Percentiles rank a stretch among this genome's conserved stretches.
Conservation (phyloP, 495 filamentous ascomycete species). For the Tuber borchii region DNA sequence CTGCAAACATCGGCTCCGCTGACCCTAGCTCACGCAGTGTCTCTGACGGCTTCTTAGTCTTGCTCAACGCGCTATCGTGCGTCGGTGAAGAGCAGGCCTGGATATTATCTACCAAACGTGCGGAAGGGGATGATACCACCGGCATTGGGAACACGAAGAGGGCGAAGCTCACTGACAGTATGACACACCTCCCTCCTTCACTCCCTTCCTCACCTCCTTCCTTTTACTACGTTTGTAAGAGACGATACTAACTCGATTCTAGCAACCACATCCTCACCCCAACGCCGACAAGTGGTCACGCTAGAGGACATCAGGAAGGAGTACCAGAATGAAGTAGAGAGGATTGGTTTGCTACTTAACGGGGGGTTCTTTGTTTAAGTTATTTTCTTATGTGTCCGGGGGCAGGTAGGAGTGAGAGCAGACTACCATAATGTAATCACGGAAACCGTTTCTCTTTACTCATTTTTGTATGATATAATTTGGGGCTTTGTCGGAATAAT, state of each 20-base stretch:
- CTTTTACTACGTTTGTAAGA: conserved; percentile 23
- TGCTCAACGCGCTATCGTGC: conserved; percentile 83
- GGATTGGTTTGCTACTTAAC: conserved; percentile 47
- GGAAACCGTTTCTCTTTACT: neutral
- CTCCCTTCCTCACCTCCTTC: neutral
- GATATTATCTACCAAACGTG: conserved; percentile 49
- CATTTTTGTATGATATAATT: neutral
- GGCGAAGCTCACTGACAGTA: conserved; percentile 43
- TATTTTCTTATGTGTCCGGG: neutral
- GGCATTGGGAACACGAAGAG: conserved; percentile 40
- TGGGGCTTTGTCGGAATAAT: neutral
- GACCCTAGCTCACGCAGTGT: conserved; percentile 53
- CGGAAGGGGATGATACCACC: conserved; percentile 34
- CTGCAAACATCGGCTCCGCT: conserved; percentile 47
- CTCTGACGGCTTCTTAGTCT: conserved; percentile 63
- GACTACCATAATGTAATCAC: neutral
- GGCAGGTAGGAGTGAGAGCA: neutral
- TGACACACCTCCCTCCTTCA: neutral
- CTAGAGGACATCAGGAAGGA: conserved; percentile 74
- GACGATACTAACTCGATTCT: neutral
- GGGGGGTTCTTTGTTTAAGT: conserved; percentile 41
- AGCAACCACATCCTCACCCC: conserved; percentile 5
- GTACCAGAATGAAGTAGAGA: conserved; percentile 81
- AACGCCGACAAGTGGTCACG: conserved; percentile 53
- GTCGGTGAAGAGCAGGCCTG: conserved; percentile 76